Percentiles rank a stretch among this genome's conserved stretches.
Evolutionary conservation across 2,329 filamentous ascomycete genomes (phyloP).

Genomic region (Atkinsonella hypoxylon): DNA sequence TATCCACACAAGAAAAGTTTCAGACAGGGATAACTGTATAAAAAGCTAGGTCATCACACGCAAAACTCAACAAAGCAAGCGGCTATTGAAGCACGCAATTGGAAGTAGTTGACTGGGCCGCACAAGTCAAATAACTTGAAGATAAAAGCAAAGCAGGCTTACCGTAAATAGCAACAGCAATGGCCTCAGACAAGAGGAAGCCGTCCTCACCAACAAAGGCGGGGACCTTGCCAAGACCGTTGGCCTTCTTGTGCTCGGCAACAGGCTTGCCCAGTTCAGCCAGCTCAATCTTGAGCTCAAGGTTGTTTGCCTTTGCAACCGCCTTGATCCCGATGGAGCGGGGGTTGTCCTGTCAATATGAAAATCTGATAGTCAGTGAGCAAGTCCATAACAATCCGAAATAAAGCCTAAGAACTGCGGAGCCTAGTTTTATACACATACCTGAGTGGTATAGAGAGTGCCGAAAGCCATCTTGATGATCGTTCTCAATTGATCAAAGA

Average conservation of each 20-base stretch:
- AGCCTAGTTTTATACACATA: conserved; percentile 31
- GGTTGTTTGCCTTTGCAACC: conserved; percentile 93
- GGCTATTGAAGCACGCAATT: not conserved
- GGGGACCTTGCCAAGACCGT: conserved; percentile 82
- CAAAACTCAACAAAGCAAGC: not conserved
- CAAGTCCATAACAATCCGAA: conserved; percentile 7
- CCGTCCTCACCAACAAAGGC: conserved; percentile 88
- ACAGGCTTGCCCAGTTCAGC: conserved; percentile 54
- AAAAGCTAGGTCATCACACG: conserved; percentile 61
- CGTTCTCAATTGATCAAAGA: conserved; percentile 8
- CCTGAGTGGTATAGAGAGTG: conserved; percentile 85
- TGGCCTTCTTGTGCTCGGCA: conserved; percentile 72
- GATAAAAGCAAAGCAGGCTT: conserved; percentile 30
- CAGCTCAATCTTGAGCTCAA: conserved; percentile 78
- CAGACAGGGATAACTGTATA: conserved; percentile 99
- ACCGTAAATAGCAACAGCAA: conserved; percentile 97
- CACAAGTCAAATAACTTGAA: not conserved
- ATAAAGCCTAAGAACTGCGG: not conserved
- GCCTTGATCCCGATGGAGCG: conserved; percentile 81
- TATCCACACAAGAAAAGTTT: conserved; percentile 75
- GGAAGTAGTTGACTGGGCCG: not conserved
- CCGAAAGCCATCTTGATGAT: conserved; percentile 79
- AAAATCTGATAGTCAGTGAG: not conserved
- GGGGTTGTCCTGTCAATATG: conserved; percentile 59
- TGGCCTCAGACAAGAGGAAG: conserved; percentile 76